Evolutionary conservation across 768 basidiomycete genomes (phyloP).

Genomic region (Naganishia onofrii): DNA sequence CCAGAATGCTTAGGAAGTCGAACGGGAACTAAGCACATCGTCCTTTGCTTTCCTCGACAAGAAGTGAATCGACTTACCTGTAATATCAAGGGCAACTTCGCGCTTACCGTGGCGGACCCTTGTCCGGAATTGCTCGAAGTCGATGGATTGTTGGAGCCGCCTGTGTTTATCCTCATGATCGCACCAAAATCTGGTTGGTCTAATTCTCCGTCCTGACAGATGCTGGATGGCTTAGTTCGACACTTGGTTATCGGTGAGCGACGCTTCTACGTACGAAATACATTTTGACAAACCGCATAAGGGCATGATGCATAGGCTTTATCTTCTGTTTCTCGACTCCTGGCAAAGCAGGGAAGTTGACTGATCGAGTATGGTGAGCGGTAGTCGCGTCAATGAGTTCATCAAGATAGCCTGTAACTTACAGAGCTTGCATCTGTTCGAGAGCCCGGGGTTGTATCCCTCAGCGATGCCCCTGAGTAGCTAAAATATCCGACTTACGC

Average conservation of each 20-base stretch:
- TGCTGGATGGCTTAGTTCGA: constrained; percentile 29
- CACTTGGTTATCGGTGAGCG: not conserved
- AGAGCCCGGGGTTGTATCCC: not conserved
- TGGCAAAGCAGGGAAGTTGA: constrained; percentile 46
- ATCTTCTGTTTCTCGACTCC: constrained; percentile 27
- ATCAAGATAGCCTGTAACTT: not conserved
- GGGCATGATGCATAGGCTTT: constrained; percentile 55
- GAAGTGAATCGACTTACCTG: constrained; percentile 43
- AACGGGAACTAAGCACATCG: not conserved
- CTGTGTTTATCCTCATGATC: not conserved
- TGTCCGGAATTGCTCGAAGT: not conserved
- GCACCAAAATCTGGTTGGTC: not conserved
- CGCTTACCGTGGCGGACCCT: constrained; percentile 52
- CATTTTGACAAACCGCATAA: constrained; percentile 71
- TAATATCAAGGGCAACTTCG: constrained; percentile 75
- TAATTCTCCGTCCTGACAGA: constrained; percentile 33
- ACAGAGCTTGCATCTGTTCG: constrained; percentile 57
- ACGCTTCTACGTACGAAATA: constrained; percentile 60
- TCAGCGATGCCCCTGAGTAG: too few species aligned
- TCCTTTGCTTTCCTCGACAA: not conserved
- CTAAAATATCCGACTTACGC: too few species aligned
- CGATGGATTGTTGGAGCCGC: not conserved
- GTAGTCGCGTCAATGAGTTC: not conserved
- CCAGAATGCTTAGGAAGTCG: constrained; percentile 63
- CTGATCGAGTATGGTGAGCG: constrained; percentile 24